A percentile compares a stretch with the other conserved stretches of the same genome.
These are phyloP conservation scores for Jacaranda mimosifolia DNA, from an alignment of 257 asterid genomes.

Conservation along the genomic window DNA sequence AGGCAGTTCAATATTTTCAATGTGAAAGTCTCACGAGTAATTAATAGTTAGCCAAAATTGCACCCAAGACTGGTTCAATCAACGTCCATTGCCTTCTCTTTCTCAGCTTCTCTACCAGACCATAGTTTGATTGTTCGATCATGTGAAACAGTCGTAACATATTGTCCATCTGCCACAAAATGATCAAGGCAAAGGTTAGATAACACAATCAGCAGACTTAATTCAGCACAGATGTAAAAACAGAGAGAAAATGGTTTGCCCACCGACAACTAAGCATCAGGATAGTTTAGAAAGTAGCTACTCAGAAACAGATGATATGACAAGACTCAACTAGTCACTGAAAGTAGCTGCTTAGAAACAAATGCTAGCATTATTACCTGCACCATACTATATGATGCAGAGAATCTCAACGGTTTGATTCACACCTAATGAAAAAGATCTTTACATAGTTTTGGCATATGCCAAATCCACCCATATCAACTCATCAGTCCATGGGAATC, in stretches of 20 bases:
- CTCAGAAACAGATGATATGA: background rate
- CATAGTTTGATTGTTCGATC: constrained; percentile 93
- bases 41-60: background rate
- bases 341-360: background rate
- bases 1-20: background rate
- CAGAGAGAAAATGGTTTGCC: background rate
- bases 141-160: constrained; percentile 81
- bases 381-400: too few relatives aligned
- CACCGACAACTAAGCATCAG: background rate
- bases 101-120: constrained; percentile 69
- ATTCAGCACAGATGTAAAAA: background rate
- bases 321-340: background rate
- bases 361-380: too few relatives aligned
- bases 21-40: background rate
- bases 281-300: background rate
- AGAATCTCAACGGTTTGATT: too few relatives aligned
- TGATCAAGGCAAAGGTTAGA: background rate
- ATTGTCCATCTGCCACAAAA: constrained; percentile 76
- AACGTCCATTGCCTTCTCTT: constrained; percentile 75
- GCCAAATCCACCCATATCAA: too few relatives aligned
- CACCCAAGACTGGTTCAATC: constrained; percentile 48
- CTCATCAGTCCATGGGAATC: background rate
- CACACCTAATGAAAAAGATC: too few relatives aligned
- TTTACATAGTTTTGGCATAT: too few relatives aligned
- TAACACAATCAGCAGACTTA: background rate